A percentile compares a stretch with the other conserved stretches of the same genome.
phyloP scores from a whole-genome alignment of 768 basidiomycete genomes.

The Hortiboletus campestris region DNA sequence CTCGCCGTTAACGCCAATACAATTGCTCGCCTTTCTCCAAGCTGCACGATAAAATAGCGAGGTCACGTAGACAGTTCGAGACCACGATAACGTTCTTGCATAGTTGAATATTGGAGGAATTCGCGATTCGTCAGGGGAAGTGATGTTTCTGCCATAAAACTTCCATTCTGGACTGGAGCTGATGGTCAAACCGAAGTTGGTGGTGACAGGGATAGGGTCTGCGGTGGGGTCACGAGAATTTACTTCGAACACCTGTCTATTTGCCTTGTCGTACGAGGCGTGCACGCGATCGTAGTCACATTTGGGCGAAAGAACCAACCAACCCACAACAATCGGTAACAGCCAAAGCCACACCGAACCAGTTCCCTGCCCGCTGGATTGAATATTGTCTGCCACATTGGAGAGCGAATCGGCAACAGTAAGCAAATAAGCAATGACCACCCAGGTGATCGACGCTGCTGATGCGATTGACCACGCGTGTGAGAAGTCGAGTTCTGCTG shows the following conservation, averaged over 20 bases:
- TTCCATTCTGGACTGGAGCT: slow-evolving; percentile 4
- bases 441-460: slow-evolving; percentile 42
- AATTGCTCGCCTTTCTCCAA: slow-evolving; percentile 1
- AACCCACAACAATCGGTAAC: slow-evolving; percentile 39
- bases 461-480: slow-evolving; percentile 43
- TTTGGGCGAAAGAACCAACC: slow-evolving; percentile 41
- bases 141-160: neutral
- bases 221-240: neutral
- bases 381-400: slow-evolving; percentile 18
- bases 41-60: slow-evolving; percentile 20
- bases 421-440: slow-evolving; percentile 40
- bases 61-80: slow-evolving; percentile 11
- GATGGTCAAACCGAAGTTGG: slow-evolving; percentile 19
- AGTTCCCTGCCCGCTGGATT: slow-evolving; percentile 37
- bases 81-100: slow-evolving; percentile 23
- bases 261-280: slow-evolving; percentile 15
- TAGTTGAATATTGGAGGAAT: slow-evolving; percentile 29
- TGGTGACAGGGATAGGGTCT: neutral
- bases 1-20: neutral
- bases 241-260: neutral
- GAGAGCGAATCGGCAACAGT: slow-evolving; percentile 17
- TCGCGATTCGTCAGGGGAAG: slow-evolving; percentile 24
- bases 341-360: slow-evolving; percentile 46
- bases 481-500: slow-evolving; percentile 35
- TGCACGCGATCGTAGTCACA: slow-evolving; percentile 35